Conservation (phyloP, 2,329 filamentous ascomycete genomes). For the Fusarium devonianum region DNA sequence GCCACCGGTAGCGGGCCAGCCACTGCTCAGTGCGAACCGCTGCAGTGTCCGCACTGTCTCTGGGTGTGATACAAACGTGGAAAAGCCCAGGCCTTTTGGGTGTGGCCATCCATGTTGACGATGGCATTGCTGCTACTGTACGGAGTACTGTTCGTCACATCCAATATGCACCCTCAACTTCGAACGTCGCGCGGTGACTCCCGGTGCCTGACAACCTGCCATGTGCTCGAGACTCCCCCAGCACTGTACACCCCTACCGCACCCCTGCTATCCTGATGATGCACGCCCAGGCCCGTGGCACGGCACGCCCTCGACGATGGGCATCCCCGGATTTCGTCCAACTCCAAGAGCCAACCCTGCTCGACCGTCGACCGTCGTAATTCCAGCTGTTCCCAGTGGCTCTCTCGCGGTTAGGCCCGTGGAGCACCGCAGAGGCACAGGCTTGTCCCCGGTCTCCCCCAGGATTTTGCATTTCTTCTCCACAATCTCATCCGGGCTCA, state of each 20-base stretch:
- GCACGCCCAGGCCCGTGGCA: background rate
- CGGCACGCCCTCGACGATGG: background rate
- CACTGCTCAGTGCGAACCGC: constrained; percentile 27
- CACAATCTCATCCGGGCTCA: constrained; percentile 32
- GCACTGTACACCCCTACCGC: constrained; percentile 26
- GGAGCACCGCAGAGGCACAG: constrained; percentile 27
- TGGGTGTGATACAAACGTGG: background rate
- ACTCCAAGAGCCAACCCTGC: background rate
- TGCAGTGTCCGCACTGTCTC: constrained; percentile 16
- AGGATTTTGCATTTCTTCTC: constrained; percentile 42
- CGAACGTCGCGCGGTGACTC: background rate
- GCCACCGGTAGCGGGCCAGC: too few relatives aligned
- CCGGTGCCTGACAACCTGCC: constrained; percentile 11
- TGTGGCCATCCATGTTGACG: background rate
- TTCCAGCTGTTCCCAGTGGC: constrained; percentile 7
- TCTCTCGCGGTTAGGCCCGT: constrained; percentile 9
- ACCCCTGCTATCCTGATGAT: background rate
- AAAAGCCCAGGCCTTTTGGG: background rate
- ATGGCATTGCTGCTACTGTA: too few relatives aligned
- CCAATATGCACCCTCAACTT: background rate
- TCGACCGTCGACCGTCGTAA: constrained; percentile 2
- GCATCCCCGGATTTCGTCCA: constrained; percentile 15
- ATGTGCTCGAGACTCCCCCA: constrained; percentile 11
- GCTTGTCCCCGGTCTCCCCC: constrained; percentile 36
- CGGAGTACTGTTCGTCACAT: background rate